phyloP scores from a whole-genome alignment of 495 filamentous ascomycete genomes.

The Annulohypoxylon maeteangense region DNA sequence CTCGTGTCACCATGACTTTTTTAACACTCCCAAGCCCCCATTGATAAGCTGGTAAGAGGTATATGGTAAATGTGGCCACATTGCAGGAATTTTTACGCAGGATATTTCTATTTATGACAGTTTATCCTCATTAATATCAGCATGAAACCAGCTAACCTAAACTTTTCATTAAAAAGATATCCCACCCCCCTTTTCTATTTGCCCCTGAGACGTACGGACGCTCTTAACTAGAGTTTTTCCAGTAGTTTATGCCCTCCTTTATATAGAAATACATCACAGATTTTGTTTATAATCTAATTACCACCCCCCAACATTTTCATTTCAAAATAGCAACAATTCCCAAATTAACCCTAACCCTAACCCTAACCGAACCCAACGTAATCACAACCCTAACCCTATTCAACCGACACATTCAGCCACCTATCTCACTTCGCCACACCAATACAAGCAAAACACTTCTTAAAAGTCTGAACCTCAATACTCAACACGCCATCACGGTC shows the following conservation, averaged over 20 bases:
- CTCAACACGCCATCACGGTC: conserved; percentile 48
- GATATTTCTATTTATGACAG: too few relatives aligned
- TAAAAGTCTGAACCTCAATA: conserved; percentile 47
- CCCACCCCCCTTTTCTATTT: not conserved
- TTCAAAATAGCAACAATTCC: not conserved
- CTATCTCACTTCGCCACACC: conserved; percentile 48
- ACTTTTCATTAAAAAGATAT: not conserved
- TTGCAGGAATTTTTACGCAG: too few relatives aligned
- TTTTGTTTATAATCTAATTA: not conserved
- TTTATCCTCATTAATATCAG: not conserved
- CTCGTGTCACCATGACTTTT: too few relatives aligned
- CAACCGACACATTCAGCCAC: too few relatives aligned
- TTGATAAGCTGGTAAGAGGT: too few relatives aligned
- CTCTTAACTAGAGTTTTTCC: not conserved
- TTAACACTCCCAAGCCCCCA: too few relatives aligned
- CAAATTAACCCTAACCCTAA: not conserved
- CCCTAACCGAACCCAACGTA: too few relatives aligned
- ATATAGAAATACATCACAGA: not conserved
- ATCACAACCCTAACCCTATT: too few relatives aligned
- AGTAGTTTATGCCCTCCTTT: not conserved
- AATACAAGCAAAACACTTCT: conserved; percentile 52
- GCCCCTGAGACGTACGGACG: not conserved
- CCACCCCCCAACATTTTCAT: not conserved
- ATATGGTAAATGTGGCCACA: too few relatives aligned
- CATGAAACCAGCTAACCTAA: not conserved